Base-by-base conservation (phyloP, 2,329 filamentous ascomycete species). In the Exserohilum rostratum region DNA sequence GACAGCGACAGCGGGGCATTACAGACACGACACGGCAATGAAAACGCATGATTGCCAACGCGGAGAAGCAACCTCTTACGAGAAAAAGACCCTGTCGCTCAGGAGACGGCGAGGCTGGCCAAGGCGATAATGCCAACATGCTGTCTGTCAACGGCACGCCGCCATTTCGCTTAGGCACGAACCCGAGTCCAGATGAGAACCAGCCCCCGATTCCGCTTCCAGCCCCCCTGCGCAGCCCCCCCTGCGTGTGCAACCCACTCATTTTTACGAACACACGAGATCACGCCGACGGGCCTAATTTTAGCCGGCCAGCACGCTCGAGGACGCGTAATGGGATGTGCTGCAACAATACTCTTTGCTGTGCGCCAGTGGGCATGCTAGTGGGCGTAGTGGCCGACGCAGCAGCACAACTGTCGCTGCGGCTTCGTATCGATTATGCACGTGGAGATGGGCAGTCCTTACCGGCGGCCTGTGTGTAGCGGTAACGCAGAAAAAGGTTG, bases 301-400 rank as follows among this genome's bases (percentile, higher is more conserved):
- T 57, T 55, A 57, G 53, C 45, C 44, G 53, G 54, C 47, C 38
- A 50, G 50, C 47, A 27, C 11, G 54, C 48, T 44, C 52, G 57
- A 60, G 60, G 53, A 62, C 57, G 52, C 60, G 60, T 62, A 59
- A 58, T 49, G 53, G 46, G 49, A 44, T 20, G 37, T 49, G 49
- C 29, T 33, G 31, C 34, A 44, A 49, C 49, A 37, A 43, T 29
- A 20, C 42, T 40, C 56, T 25, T 17, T 37, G 46, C 34, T 38
- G 34, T 46, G 46, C 48, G 39, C n/a, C 34, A 18, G n/a, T 22
- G 22, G 17, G 10, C 30, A 35, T 35, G 22, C 29, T 49, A 29
- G 20, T 20, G 18, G 38, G 52, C 52, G n/a, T n/a, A n/a, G n/a
- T n/a, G n/a, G n/a, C n/a, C n/a, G n/a, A n/a, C n/a, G n/a, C n/a